Evolutionary conservation across 129 eudicot genomes (phyloP).

Genomic region (Ambrosia artemisiifolia): DNA sequence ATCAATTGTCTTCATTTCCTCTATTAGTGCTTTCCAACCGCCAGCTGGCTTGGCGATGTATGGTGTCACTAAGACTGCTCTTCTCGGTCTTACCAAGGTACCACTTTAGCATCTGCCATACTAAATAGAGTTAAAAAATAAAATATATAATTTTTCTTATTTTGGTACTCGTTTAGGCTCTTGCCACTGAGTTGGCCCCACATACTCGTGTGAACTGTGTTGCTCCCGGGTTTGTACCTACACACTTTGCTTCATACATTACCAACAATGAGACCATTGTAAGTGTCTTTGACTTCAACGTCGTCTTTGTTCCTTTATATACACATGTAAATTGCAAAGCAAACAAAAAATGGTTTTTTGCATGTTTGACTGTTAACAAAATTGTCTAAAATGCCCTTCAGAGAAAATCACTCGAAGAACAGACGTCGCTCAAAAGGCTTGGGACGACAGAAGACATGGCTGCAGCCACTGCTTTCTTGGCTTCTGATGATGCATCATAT

Average conservation of each 20-base stretch:
- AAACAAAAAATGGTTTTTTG: background rate
- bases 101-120: background rate
- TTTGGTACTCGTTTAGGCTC: slow-evolving; percentile 53
- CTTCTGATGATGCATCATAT: slow-evolving; percentile 92
- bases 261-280: slow-evolving; percentile 45
- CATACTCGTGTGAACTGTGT: slow-evolving; percentile 91
- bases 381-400: slow-evolving; percentile 16
- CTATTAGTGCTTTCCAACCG: slow-evolving; percentile 58
- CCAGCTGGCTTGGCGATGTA: slow-evolving; percentile 70
- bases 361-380: background rate
- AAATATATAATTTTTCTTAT: background rate
- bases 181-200: slow-evolving; percentile 93
- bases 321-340: background rate
- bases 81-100: slow-evolving; percentile 96
- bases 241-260: slow-evolving; percentile 69
- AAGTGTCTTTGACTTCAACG: slow-evolving; percentile 21
- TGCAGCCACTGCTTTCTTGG: slow-evolving; percentile 84
- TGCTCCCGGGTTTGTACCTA: slow-evolving; percentile 96
- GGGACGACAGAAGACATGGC: slow-evolving; percentile 98
- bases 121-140: background rate
- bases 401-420: slow-evolving; percentile 61
- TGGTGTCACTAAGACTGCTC: slow-evolving; percentile 96
- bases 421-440: slow-evolving; percentile 64
- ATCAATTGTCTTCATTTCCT: slow-evolving; percentile 66
- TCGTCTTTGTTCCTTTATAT: background rate